Base-by-base conservation (phyloP, 179 eudicot species). In the Gypsophila paniculata region DNA sequence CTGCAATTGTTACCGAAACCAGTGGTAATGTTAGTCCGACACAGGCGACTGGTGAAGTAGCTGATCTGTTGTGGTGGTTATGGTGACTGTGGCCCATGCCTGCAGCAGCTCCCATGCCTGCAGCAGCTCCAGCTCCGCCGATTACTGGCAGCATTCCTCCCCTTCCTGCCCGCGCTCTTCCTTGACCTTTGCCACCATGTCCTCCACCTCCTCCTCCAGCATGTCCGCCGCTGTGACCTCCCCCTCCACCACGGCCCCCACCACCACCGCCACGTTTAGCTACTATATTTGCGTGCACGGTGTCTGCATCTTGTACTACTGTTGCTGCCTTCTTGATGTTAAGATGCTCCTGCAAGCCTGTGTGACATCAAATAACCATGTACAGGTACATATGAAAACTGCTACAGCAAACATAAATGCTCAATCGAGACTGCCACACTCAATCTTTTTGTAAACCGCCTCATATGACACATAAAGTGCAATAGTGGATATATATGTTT, bases 91-190 rank as follows among this genome's bases (percentile, higher is more conserved):
- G 18, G 14, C 13, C 46, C 15, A 46, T 25, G n/a, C 22, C 61
- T n/a, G 73, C 73, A 3, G n/a, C 68, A 5, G 26, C 73, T 8
- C 23, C 55, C 15, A 46, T 25, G n/a, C 22, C 61, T n/a, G 73
- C 73, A 3, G n/a, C 68, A 5, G 26, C 73, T 8, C 23, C 55
- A 2, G 66, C 74, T 5, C 46, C 71, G 10, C 65, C 65, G 12
- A 36, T 4, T 22, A 52, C 0, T 8, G 76, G 70, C 6, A 34
- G 5, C 22, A 22, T 6, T 13, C 63, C 38, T 62, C 75, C 73
- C 21, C 54, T 48, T 70, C 73, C 29, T 9, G 9, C 3, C 17
- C 68, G 39, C 12, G 14, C 22, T 7, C 34, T 17, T 36, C 49
- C 23, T 9, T 6, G 6, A n/a, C 46, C 42, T 6, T 22, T 6